Evolutionary conservation across 1,139 yeast species (phyloP), one percentile per base, ranked within the genome.

Genomic region (Pichia sp.): DNA sequence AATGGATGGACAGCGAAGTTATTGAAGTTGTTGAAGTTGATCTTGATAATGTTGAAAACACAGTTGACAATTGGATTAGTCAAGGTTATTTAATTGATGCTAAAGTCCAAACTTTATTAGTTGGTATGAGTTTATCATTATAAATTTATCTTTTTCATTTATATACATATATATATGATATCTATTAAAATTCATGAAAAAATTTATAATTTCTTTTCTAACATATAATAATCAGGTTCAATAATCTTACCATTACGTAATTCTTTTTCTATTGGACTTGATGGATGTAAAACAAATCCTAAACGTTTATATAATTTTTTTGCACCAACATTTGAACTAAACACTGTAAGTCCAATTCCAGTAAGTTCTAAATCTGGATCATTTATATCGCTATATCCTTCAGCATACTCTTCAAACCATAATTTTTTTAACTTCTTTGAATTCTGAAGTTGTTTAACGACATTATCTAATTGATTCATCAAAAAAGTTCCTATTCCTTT

Each of bases 1-100:
- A 86, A 54, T 72, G 90, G 55, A 97, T 90, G 67, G 96, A 87
- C 7, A 84, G 83, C 47, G 97, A 90, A 68, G 89, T 83, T 62
- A 90, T 90, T 48, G 96, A 88, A 57, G 81, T 87, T 10, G 85
- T 89, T 60, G 72, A 74, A 1, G 81, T 88, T 39, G 88, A 90
- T 7, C 63, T 89, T 55, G 66, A 69, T 25, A 65, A 71, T 31
- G 75, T 90, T 48, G 78, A 82, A n/a, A 72, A 71, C 27, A 75
- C 72, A 38, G 65, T 90, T 63, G 68, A 69, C 18, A 63, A 70
- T 35, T 66, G 89, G 27, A 76, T 72, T 34, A 60, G 65, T 3
- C 76, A 85, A 64, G 96, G 95, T 0, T 87, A 80, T 64, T 76
- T 78, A 34, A 69, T 90, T 27, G 98, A 90, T 67, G 90, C 96